Conservation (phyloP, 202 grass and related monocot species). For the Cymbopogon flexuosus region DNA sequence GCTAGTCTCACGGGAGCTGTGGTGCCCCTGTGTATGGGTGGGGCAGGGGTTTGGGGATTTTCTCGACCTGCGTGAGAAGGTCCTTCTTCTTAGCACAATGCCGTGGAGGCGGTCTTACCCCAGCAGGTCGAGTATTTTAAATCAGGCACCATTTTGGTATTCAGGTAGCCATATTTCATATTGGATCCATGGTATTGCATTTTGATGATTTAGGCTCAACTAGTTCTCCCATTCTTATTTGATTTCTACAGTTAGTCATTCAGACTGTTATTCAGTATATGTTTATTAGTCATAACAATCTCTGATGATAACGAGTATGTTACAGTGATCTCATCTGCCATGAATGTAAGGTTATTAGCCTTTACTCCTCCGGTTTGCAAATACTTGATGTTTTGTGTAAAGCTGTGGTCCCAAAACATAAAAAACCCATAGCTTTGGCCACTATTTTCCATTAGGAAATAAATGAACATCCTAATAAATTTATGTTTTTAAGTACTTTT, state of each 20-base stretch:
- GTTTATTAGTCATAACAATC: neutral
- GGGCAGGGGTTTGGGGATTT: too few species aligned
- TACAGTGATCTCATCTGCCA: neutral
- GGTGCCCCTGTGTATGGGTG: too few species aligned
- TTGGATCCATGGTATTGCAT: constrained; percentile 2
- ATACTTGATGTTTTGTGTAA: neutral
- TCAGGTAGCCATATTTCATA: constrained; percentile 13
- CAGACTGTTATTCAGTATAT: neutral
- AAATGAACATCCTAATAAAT: neutral
- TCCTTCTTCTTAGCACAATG: too few species aligned
- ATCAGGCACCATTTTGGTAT: constrained; percentile 9
- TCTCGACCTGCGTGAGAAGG: too few species aligned
- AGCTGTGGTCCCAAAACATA: neutral
- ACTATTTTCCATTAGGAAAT: neutral
- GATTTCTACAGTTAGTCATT: constrained; percentile 18
- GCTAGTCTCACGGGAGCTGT: too few species aligned
- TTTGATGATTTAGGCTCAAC: constrained; percentile 18
- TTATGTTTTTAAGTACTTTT: neutral
- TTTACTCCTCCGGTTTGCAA: neutral
- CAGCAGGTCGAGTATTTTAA: neutral
- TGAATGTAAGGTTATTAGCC: constrained; percentile 11
- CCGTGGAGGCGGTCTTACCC: too few species aligned
- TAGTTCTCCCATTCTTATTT: neutral
- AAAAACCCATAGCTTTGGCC: neutral
- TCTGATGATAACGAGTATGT: constrained; percentile 12